Percentiles rank a stretch among this genome's conserved stretches.
phyloP scores from a whole-genome alignment of 371 early-diverging fungal species.

The Rhizopus microsporus region DNA sequence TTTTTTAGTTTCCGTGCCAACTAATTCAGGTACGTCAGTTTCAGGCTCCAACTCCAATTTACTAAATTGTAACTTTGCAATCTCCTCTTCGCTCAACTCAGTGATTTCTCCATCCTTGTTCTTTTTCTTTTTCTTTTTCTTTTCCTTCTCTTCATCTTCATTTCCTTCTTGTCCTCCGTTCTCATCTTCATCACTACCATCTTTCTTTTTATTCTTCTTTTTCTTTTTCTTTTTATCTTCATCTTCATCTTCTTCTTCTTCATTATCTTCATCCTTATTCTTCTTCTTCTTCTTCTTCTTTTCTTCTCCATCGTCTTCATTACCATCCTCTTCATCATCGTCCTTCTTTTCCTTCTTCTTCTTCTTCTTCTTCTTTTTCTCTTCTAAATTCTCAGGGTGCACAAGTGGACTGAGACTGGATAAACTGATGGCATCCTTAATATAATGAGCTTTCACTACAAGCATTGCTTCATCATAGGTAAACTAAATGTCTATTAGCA shows the following conservation, averaged over 20 bases:
- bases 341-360: conserved; percentile 6
- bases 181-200: conserved; percentile 11
- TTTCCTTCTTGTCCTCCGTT: not conserved
- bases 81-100: conserved; percentile 14
- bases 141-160: conserved; percentile 14
- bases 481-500: conserved; percentile 33
- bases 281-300: conserved; percentile 11
- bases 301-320: conserved; percentile 1
- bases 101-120: conserved; percentile 18
- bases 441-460: conserved; percentile 43
- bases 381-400: conserved; percentile 5
- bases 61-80: not conserved
- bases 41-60: no score
- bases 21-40: no score
- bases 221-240: conserved; percentile 18
- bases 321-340: conserved; percentile 7
- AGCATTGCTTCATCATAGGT: conserved; percentile 52
- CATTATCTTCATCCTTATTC: conserved; percentile 11
- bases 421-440: conserved; percentile 52
- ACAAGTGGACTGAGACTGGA: conserved; percentile 27
- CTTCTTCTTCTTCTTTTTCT: conserved; percentile 10
- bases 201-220: conserved; percentile 16
- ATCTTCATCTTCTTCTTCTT: not conserved
- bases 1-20: no score
- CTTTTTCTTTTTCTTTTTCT: conserved; percentile 11